These are phyloP conservation scores for Colletotrichum orbiculare DNA, from an alignment of 2,329 filamentous ascomycete species.

Conservation along the genomic window DNA sequence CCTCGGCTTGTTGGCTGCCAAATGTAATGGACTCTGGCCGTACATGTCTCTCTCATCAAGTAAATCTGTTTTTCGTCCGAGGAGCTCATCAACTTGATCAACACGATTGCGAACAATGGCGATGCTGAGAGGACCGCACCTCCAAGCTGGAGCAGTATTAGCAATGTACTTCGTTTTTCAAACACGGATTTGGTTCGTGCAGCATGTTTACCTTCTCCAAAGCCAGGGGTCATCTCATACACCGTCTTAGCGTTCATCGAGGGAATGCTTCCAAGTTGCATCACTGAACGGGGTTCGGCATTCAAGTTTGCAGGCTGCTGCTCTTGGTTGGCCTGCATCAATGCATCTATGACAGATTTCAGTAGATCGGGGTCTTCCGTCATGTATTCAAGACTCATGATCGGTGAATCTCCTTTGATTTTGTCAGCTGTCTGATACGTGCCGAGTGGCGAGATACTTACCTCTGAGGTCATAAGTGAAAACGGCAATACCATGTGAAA, in stretches of 20 bases:
- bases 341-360: not conserved
- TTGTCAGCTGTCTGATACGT: not conserved
- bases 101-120: not conserved
- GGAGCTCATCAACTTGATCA: not conserved
- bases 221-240: not conserved
- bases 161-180: not conserved
- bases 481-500: not conserved
- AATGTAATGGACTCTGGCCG: not conserved
- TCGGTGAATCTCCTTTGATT: not conserved
- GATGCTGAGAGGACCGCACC: not conserved
- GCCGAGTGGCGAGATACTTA: too few relatives aligned
- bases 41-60: not conserved
- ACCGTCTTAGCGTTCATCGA: not conserved
- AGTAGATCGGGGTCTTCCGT: fast-evolving
- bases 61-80: fast-evolving
- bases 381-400: fast-evolving
- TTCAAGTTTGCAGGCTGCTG: not conserved
- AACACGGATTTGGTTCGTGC: not conserved
- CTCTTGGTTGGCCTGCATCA: not conserved
- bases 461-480: not conserved
- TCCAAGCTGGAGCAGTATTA: not conserved
- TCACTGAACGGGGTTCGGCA: too few relatives aligned
- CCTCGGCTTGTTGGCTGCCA: not conserved
- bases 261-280: too few relatives aligned
- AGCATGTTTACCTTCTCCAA: not conserved